phyloP scores from a whole-genome alignment of 306 rosid genomes.

The Begonia fuchsioides region DNA sequence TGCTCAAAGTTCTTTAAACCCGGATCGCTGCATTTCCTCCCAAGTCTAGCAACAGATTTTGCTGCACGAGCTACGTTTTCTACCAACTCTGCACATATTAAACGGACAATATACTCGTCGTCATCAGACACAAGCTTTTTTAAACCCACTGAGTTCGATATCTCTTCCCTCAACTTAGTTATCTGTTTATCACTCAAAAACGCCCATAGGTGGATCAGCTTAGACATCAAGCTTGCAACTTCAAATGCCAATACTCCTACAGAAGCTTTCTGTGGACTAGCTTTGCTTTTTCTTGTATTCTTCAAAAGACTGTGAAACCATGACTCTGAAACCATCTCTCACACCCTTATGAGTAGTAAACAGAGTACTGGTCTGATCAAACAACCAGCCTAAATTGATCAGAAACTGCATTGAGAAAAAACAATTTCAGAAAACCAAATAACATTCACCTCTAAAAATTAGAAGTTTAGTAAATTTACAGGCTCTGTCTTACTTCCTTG shows the following conservation, averaged over 20 bases:
- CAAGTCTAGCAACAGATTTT: constrained; percentile 77
- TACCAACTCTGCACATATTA: constrained; percentile 58
- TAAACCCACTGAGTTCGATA: constrained; percentile 57
- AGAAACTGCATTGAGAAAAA: too few relatives aligned
- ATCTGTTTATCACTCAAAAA: constrained; percentile 72
- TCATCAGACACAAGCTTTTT: constrained; percentile 77
- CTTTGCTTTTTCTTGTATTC: constrained; percentile 46
- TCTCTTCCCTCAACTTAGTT: constrained; percentile 59
- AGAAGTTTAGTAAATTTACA: too few relatives aligned
- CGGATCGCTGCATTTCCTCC: constrained; percentile 65
- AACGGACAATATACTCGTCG: constrained; percentile 40
- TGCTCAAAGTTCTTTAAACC: constrained; percentile 48
- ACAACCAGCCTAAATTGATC: too few relatives aligned
- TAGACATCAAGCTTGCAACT: constrained; percentile 89
- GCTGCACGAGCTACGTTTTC: constrained; percentile 62
- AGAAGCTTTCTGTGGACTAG: constrained; percentile 37
- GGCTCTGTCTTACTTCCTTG: too few relatives aligned
- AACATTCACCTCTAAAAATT: too few relatives aligned
- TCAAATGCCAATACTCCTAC: constrained; percentile 92
- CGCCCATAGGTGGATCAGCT: constrained; percentile 80
- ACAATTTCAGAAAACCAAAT: too few relatives aligned
- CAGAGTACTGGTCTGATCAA: too few relatives aligned
- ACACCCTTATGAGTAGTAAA: neutral
- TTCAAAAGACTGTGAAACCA: constrained; percentile 89
- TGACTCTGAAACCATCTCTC: constrained; percentile 62